Evolutionary conservation across 2,329 filamentous ascomycete species (phyloP).

Genomic region (Aspergillus ochraceoroseus): DNA sequence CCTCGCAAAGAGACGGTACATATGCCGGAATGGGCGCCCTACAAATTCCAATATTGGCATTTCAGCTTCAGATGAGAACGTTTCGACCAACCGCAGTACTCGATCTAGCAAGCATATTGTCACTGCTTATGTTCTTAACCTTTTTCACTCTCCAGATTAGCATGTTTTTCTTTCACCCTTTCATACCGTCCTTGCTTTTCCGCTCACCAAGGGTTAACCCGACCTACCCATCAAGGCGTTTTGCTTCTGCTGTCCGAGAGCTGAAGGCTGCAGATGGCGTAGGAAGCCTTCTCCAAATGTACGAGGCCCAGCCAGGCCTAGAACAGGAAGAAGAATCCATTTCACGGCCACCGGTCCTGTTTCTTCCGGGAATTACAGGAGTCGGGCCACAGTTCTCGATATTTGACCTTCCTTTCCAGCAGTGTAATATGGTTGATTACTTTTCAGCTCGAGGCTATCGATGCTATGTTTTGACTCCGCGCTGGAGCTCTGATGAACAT

Average conservation of each 20-base stretch:
- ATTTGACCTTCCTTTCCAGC: slow-evolving; percentile 9
- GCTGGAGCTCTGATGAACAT: slow-evolving; percentile 3
- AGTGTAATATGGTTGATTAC: slow-evolving; percentile 12
- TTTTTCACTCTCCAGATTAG: slow-evolving; percentile 11
- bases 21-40: slow-evolving; percentile 15
- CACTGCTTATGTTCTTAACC: slow-evolving; percentile 12
- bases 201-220: too few relatives aligned
- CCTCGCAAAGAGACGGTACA: slow-evolving; percentile 6
- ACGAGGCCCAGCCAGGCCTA: not conserved
- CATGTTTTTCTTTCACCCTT: slow-evolving; percentile 15
- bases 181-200: not conserved
- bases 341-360: slow-evolving; percentile 5
- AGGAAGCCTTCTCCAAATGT: not conserved
- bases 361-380: slow-evolving; percentile 10
- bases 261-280: slow-evolving; percentile 1
- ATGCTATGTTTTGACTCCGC: slow-evolving; percentile 8
- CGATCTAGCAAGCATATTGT: not conserved
- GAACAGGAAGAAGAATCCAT: not conserved
- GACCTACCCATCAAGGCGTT: not conserved
- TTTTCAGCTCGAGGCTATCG: slow-evolving; percentile 1
- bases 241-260: not conserved
- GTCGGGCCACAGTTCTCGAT: not conserved
- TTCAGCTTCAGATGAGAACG: slow-evolving; percentile 12
- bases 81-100: slow-evolving; percentile 1
- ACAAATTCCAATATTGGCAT: slow-evolving; percentile 14